Evolutionary conservation across 2,329 filamentous ascomycete genomes (phyloP).

Genomic region (Bipolaris oryzae): DNA sequence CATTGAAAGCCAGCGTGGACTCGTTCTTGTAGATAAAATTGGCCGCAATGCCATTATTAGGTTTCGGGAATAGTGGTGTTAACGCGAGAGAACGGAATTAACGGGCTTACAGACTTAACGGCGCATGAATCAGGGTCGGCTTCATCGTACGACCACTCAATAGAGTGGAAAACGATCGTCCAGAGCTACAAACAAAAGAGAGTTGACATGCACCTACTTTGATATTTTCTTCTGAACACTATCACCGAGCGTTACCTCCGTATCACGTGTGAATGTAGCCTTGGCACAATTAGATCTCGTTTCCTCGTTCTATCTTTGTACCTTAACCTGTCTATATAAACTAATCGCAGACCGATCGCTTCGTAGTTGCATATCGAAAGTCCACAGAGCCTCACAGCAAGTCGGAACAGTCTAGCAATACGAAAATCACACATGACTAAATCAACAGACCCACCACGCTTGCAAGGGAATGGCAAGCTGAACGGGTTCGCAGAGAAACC

Average conservation of each 20-base stretch:
- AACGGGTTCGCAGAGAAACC: background rate
- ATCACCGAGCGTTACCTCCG: background rate
- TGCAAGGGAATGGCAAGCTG: background rate
- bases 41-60: background rate
- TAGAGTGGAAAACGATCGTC: background rate
- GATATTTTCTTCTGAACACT: background rate
- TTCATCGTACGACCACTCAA: background rate
- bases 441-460: background rate
- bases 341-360: background rate
- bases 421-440: background rate
- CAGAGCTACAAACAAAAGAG: background rate
- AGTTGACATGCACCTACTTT: background rate
- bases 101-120: background rate
- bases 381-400: background rate
- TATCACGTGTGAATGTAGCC: no score
- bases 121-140: background rate
- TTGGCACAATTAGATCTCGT: no score
- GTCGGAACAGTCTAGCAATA: background rate
- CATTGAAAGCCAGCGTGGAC: background rate
- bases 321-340: background rate
- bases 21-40: background rate
- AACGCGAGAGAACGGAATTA: background rate
- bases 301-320: background rate
- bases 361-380: background rate
- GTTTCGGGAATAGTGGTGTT: background rate